These are phyloP conservation scores for Geotrichum fermentans DNA, from an alignment of 1,139 yeast genomes.

Conservation along the genomic window DNA sequence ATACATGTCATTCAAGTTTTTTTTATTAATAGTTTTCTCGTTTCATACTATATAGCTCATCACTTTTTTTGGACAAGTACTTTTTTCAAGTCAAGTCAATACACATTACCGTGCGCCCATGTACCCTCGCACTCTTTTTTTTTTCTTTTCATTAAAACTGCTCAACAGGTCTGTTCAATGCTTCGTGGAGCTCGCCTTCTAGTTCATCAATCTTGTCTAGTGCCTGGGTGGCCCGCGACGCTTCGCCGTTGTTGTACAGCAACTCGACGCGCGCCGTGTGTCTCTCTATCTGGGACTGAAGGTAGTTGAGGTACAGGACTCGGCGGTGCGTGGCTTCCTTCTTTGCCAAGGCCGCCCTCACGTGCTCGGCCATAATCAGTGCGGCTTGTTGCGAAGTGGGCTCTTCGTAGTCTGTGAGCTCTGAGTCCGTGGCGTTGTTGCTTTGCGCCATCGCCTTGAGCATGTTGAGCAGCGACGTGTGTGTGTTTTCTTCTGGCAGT, in stretches of 20 bases:
- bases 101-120: neutral
- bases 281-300: slow-evolving; percentile 17
- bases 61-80: neutral
- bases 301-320: slow-evolving; percentile 9
- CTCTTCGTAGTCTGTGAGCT: neutral
- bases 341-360: slow-evolving; percentile 14
- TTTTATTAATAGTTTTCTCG: no score
- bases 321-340: slow-evolving; percentile 13
- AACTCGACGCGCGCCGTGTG: slow-evolving; percentile 16
- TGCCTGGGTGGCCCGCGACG: slow-evolving; percentile 9
- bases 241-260: slow-evolving; percentile 14
- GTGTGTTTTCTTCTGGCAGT: slow-evolving; percentile 1
- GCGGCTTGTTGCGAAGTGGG: slow-evolving; percentile 5
- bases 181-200: slow-evolving; percentile 16
- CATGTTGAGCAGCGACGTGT: slow-evolving; percentile 9
- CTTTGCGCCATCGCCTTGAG: slow-evolving; percentile 12
- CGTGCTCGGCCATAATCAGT: slow-evolving; percentile 13
- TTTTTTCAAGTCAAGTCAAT: neutral
- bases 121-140: neutral
- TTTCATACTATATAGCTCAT: neutral
- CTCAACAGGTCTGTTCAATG: slow-evolving; percentile 3
- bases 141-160: slow-evolving; percentile 1
- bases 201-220: slow-evolving; percentile 17
- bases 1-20: neutral
- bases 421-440: neutral